These are phyloP conservation scores for Albophoma yamanashiensis DNA, from an alignment of 2,329 filamentous ascomycete genomes.

Conservation along the genomic window DNA sequence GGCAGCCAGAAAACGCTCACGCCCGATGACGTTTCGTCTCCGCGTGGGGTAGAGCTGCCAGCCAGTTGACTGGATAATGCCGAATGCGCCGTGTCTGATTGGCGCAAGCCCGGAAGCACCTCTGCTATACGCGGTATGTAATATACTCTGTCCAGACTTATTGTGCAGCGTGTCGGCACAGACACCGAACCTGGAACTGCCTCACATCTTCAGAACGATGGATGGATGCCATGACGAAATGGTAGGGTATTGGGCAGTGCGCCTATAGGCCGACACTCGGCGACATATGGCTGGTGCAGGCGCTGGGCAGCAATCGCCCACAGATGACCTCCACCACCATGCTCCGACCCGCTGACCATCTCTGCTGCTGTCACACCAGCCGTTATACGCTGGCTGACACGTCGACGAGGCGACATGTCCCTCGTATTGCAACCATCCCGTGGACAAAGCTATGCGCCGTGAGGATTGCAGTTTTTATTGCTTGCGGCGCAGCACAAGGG, in stretches of 20 bases:
- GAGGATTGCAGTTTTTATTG: not conserved
- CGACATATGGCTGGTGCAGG: not conserved
- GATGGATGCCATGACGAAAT: not conserved
- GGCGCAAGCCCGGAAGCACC: not conserved
- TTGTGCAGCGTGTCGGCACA: too few species aligned
- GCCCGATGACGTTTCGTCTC: not conserved
- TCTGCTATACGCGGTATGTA: too few species aligned
- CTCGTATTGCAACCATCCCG: not conserved
- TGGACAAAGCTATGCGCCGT: not conserved
- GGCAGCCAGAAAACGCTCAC: not conserved
- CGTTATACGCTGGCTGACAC: not conserved
- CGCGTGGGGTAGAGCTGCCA: not conserved
- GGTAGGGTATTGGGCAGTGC: not conserved
- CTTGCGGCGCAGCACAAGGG: not conserved
- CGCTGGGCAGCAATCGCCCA: not conserved
- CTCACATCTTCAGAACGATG: not conserved
- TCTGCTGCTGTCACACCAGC: not conserved
- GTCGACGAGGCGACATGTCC: not conserved
- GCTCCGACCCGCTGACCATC: not conserved
- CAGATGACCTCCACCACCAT: not conserved
- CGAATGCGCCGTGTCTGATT: not conserved
- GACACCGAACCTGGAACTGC: too few species aligned
- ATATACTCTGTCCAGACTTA: too few species aligned
- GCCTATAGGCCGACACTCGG: not conserved
- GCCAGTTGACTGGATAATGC: not conserved